phyloP scores from a whole-genome alignment of 306 rosid species.

The Inga laurina region DNA sequence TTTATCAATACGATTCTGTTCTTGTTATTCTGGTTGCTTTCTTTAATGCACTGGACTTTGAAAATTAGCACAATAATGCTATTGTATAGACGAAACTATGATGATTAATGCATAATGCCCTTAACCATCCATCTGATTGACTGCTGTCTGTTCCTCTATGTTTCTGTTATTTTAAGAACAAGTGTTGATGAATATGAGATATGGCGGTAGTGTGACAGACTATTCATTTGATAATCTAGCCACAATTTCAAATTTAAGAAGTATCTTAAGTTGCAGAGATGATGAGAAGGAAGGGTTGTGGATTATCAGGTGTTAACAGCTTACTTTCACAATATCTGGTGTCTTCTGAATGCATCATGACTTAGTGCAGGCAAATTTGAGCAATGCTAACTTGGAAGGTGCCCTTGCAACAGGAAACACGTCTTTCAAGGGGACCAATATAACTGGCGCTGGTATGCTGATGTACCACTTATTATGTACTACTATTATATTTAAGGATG shows the following conservation, averaged over 20 bases:
- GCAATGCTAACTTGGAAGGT: constrained; percentile 93
- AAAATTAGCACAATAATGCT: constrained; percentile 9
- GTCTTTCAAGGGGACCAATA: constrained; percentile 77
- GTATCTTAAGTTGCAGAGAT: neutral
- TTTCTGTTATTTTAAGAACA: neutral
- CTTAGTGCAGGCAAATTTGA: constrained; percentile 76
- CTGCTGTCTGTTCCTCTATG: neutral
- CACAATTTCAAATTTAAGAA: neutral
- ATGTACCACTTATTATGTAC: constrained; percentile 9
- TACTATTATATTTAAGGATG: constrained; percentile 5
- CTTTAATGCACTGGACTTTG: neutral
- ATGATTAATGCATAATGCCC: constrained; percentile 18
- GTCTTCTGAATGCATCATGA: constrained; percentile 25
- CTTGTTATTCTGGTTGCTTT: neutral
- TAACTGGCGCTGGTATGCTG: constrained; percentile 81
- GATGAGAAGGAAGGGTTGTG: constrained; percentile 11
- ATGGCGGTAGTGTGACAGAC: neutral
- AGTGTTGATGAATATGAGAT: constrained; percentile 2
- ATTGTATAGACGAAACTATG: neutral
- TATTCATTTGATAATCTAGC: neutral
- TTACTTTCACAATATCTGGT: neutral
- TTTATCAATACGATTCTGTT: neutral
- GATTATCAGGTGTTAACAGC: constrained; percentile 2
- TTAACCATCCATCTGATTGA: constrained; percentile 25
- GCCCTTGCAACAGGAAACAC: constrained; percentile 93